phyloP scores from a whole-genome alignment of 352 stramenopile genomes.

The Phytophthora agathidicida region DNA sequence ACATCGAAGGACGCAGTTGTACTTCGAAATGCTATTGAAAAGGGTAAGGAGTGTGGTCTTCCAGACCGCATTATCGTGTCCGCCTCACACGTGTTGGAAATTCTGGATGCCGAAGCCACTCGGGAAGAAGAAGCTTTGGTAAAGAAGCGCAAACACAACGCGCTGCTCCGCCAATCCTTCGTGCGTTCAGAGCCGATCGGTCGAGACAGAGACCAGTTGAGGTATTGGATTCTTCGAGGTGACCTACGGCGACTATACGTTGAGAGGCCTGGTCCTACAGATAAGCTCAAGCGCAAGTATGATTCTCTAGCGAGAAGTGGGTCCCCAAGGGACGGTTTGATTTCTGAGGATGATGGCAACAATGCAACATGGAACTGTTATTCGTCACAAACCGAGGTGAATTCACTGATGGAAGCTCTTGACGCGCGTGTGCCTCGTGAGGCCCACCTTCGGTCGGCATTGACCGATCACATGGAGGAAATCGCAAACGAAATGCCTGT shows the following conservation, averaged over 20 bases:
- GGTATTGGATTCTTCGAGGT: conserved; percentile 81
- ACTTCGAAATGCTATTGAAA: conserved; percentile 68
- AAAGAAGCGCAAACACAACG: conserved; percentile 68
- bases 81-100: conserved; percentile 75
- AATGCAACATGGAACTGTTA: conserved; percentile 72
- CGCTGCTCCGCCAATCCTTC: conserved; percentile 69
- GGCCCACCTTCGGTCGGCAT: conserved; percentile 44
- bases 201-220: conserved; percentile 56
- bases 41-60: conserved; percentile 73
- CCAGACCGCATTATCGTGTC: conserved; percentile 71
- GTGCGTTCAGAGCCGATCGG: conserved; percentile 80
- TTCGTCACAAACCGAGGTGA: conserved; percentile 63
- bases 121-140: conserved; percentile 68
- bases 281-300: conserved; percentile 59
- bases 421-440: conserved; percentile 59
- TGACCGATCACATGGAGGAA: conserved; percentile 71
- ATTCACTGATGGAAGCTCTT: conserved; percentile 60
- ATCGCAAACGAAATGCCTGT: conserved; percentile 70
- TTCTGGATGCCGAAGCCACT: conserved; percentile 67
- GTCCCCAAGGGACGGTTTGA: conserved; percentile 33
- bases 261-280: conserved; percentile 50
- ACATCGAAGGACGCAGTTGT: conserved; percentile 61
- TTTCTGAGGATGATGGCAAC: conserved; percentile 26
- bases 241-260: conserved; percentile 75
- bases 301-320: conserved; percentile 33